phyloP scores from a whole-genome alignment of 139 green algal genomes.

The Tetratostichococcus sp. region DNA sequence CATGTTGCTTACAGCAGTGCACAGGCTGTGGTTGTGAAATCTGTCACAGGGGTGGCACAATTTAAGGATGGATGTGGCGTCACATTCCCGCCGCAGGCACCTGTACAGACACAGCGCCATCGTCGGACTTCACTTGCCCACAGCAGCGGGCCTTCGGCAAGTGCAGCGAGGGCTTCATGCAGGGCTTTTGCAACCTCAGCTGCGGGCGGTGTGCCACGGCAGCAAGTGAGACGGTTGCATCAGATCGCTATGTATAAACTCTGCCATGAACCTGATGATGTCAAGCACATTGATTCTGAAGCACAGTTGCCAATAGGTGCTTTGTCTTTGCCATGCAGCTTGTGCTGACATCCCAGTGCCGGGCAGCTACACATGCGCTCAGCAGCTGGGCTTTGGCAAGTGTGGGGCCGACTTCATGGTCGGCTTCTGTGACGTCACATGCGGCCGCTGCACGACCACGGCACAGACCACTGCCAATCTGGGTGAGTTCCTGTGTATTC shows the following conservation, averaged over 20 bases:
- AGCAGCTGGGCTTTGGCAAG: slow-evolving; percentile 34
- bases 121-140: slow-evolving; percentile 12
- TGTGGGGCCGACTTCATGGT: slow-evolving; percentile 18
- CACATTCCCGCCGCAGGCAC: too few relatives aligned
- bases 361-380: slow-evolving; percentile 22
- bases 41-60: too few relatives aligned
- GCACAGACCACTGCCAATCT: not conserved
- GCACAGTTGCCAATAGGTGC: not conserved
- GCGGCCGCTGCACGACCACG: slow-evolving; percentile 1
- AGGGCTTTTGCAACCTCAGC: slow-evolving; percentile 17
- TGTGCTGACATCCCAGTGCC: not conserved
- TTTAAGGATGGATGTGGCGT: too few relatives aligned
- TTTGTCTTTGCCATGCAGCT: not conserved
- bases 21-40: too few relatives aligned
- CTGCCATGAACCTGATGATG: too few relatives aligned
- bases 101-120: too few relatives aligned
- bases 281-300: too few relatives aligned
- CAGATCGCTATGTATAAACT: too few relatives aligned
- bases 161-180: slow-evolving; percentile 16
- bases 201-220: slow-evolving; percentile 20
- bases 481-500: not conserved
- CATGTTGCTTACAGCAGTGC: too few relatives aligned
- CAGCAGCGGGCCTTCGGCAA: slow-evolving; percentile 34
- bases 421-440: slow-evolving; percentile 19
- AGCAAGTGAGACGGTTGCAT: too few relatives aligned